Evolutionary conservation across 2,329 filamentous ascomycete genomes (phyloP).

Genomic region (Ascochyta fabae): DNA sequence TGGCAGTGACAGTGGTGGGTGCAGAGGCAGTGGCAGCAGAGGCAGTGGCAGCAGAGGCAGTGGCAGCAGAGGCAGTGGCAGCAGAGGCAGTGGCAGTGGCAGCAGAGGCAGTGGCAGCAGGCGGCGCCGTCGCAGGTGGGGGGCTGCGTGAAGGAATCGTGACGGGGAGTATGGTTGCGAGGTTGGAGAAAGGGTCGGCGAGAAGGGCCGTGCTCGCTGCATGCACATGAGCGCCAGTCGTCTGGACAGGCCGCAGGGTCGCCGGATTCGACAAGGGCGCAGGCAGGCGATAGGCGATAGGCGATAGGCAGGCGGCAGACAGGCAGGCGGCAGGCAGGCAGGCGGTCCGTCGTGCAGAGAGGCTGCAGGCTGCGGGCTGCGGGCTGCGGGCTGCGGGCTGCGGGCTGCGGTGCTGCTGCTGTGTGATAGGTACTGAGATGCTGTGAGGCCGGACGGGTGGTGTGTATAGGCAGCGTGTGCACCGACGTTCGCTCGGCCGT

Average conservation of each 20-base stretch:
- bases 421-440: not conserved
- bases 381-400: too few relatives aligned
- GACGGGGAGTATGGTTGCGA: constrained; percentile 23
- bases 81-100: not conserved
- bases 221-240: constrained; percentile 10
- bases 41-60: too few relatives aligned
- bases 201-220: constrained; percentile 23
- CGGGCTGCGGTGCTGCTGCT: not conserved
- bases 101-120: constrained; percentile 27
- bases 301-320: too few relatives aligned
- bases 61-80: too few relatives aligned
- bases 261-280: not conserved
- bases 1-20: constrained; percentile 28
- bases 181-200: constrained; percentile 9
- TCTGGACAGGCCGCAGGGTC: constrained; percentile 9
- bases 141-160: constrained; percentile 38
- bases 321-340: too few relatives aligned
- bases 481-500: not conserved
- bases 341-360: too few relatives aligned
- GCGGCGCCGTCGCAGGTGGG: constrained; percentile 30
- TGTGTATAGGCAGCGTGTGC: too few relatives aligned
- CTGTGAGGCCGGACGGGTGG: too few relatives aligned
- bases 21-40: constrained; percentile 1
- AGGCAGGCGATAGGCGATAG: not conserved
- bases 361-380: too few relatives aligned